These are phyloP conservation scores for Marasmius tenuissimus DNA, from an alignment of 1,284 basidiomycete species.

Conservation along the genomic window DNA sequence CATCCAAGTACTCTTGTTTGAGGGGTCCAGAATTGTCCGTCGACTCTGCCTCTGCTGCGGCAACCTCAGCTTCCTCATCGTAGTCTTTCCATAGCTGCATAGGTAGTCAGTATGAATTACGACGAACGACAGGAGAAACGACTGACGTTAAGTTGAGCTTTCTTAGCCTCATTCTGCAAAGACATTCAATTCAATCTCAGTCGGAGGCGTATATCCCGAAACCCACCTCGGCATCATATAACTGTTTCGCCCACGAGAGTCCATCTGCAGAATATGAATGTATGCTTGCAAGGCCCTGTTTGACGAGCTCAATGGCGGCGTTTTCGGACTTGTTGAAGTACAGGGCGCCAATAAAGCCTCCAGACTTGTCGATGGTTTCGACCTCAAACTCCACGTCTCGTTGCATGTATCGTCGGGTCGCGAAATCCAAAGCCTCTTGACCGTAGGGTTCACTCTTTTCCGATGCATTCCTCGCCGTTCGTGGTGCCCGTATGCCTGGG, in stretches of 20 bases:
- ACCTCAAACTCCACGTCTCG: slow-evolving; percentile 94
- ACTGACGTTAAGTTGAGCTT: slow-evolving; percentile 73
- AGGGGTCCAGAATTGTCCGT: slow-evolving; percentile 44
- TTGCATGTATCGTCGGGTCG: slow-evolving; percentile 84
- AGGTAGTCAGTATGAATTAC: not conserved
- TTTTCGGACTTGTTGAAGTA: slow-evolving; percentile 88
- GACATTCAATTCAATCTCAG: slow-evolving; percentile 5
- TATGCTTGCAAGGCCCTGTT: slow-evolving; percentile 84
- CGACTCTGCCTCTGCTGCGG: slow-evolving; percentile 38
- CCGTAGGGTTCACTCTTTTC: slow-evolving; percentile 94
- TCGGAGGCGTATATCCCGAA: slow-evolving; percentile 3
- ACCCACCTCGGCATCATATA: slow-evolving; percentile 84
- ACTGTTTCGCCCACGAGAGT: slow-evolving; percentile 74
- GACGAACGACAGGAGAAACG: not conserved
- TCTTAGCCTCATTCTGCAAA: slow-evolving; percentile 76
- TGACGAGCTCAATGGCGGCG: slow-evolving; percentile 80
- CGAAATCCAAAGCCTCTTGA: slow-evolving; percentile 79
- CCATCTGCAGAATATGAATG: slow-evolving; percentile 87
- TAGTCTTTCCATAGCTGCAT: slow-evolving; percentile 81
- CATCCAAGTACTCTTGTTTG: slow-evolving; percentile 84
- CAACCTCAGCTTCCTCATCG: slow-evolving; percentile 65
- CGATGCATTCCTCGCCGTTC: slow-evolving; percentile 74
- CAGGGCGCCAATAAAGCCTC: slow-evolving; percentile 92
- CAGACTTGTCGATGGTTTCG: slow-evolving; percentile 89
- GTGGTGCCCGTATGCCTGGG: slow-evolving; percentile 80